These are phyloP conservation scores for Spirogloea muscicola DNA, from an alignment of 139 green algal genomes.

Conservation along the genomic window DNA sequence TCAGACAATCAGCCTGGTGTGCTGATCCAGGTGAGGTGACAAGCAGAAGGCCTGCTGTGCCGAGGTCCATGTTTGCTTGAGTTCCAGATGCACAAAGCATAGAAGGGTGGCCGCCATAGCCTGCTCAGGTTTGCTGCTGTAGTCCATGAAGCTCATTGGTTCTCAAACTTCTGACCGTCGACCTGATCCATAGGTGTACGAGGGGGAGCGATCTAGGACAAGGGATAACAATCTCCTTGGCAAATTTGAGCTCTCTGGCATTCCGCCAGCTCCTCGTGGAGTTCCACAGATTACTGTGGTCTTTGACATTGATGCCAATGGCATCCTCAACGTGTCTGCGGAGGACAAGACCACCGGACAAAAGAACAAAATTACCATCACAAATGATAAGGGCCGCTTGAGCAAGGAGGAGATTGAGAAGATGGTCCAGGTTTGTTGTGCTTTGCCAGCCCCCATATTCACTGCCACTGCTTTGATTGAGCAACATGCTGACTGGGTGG, in stretches of 20 bases:
- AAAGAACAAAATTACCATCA: slow-evolving; percentile 99
- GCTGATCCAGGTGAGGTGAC: slow-evolving; percentile 72
- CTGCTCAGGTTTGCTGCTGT: no score
- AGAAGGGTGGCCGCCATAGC: no score
- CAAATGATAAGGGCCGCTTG: slow-evolving; percentile 95
- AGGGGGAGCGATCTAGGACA: slow-evolving; percentile 87
- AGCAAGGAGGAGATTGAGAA: slow-evolving; percentile 97
- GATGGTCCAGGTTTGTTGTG: slow-evolving; percentile 87
- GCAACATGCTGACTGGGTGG: no score
- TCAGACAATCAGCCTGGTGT: slow-evolving; percentile 98
- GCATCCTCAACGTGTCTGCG: slow-evolving; percentile 94
- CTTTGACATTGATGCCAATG: slow-evolving; percentile 99
- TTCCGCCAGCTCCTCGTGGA: slow-evolving; percentile 91
- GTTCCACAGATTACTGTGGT: slow-evolving; percentile 95
- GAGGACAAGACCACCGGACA: slow-evolving; percentile 94
- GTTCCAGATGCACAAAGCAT: neutral
- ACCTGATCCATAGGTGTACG: slow-evolving; percentile 72
- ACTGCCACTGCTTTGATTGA: no score
- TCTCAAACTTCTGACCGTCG: no score
- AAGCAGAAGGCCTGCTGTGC: neutral
- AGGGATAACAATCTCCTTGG: slow-evolving; percentile 96
- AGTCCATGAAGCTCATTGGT: no score
- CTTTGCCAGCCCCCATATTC: no score
- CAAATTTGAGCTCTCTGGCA: slow-evolving; percentile 97
- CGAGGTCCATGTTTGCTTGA: neutral